Conservation (phyloP, 129 eudicot species). For the Flaveria brownii region DNA sequence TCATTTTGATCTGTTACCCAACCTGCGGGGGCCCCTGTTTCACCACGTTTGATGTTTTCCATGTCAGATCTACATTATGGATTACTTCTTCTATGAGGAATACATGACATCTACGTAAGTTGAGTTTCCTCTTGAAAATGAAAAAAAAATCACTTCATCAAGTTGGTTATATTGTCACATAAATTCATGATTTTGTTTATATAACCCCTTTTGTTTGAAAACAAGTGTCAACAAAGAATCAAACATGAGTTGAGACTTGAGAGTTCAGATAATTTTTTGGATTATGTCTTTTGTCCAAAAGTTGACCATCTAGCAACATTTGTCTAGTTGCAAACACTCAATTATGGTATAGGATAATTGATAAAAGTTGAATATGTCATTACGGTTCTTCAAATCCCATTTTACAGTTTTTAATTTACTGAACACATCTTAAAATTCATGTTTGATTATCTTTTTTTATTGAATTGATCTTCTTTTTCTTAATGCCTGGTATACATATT, state of each 20-base stretch:
- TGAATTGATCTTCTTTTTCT: background rate
- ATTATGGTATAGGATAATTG: background rate
- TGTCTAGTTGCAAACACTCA: background rate
- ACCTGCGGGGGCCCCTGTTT: background rate
- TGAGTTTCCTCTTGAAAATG: background rate
- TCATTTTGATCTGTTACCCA: background rate
- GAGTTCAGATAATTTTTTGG: no score
- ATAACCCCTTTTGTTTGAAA: background rate
- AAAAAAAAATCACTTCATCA: background rate
- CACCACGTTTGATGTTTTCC: conserved; percentile 2
- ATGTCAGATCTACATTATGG: conserved; percentile 74
- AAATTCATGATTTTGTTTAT: background rate
- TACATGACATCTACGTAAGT: conserved; percentile 99
- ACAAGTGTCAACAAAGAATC: conserved; percentile 5
- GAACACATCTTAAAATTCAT: background rate
- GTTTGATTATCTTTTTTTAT: background rate
- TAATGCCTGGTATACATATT: background rate
- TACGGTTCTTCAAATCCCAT: no score
- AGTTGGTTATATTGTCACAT: conserved; percentile 17
- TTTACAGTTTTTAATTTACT: background rate
- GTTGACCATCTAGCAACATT: no score
- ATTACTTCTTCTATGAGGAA: conserved; percentile 85
- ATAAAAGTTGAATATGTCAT: background rate
- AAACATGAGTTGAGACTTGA: no score
- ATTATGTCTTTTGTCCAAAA: no score